phyloP scores from a whole-genome alignment of 345 rosid genomes.

The Hibiscus mutabilis region DNA sequence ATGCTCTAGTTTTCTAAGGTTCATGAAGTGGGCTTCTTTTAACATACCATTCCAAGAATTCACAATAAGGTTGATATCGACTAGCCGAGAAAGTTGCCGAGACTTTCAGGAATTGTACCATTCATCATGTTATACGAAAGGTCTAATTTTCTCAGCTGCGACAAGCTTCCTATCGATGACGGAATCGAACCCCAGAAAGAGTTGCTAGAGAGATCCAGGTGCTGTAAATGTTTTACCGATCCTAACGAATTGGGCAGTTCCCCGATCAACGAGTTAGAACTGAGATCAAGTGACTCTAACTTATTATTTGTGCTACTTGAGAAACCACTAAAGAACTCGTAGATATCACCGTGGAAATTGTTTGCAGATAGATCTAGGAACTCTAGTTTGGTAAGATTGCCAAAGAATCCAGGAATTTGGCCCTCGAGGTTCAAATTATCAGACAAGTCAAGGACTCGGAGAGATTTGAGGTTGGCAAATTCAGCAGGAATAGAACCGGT shows the following conservation, averaged over 20 bases:
- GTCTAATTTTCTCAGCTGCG: conserved; percentile 28
- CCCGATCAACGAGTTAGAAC: conserved; percentile 33
- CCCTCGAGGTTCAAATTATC: conserved; percentile 31
- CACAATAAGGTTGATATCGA: conserved; percentile 25
- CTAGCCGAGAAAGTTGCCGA: conserved; percentile 33
- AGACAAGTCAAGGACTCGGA: no score
- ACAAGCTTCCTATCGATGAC: conserved; percentile 35
- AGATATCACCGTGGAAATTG: conserved; percentile 29
- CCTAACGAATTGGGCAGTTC: conserved; percentile 46
- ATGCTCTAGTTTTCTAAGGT: conserved; percentile 29
- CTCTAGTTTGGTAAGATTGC: conserved; percentile 28
- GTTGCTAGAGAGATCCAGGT: conserved; percentile 34
- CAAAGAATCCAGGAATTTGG: conserved; percentile 30
- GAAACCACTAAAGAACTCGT: conserved; percentile 34
- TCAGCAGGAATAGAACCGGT: no score
- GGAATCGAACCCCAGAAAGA: conserved; percentile 45
- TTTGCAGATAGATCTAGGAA: conserved; percentile 46
- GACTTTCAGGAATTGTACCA: conserved; percentile 42
- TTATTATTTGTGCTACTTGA: conserved; percentile 20
- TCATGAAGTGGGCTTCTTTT: conserved; percentile 32
- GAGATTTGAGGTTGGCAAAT: no score
- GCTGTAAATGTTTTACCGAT: conserved; percentile 26
- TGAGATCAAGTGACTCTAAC: conserved; percentile 29
- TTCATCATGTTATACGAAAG: conserved; percentile 40
- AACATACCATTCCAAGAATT: conserved; percentile 48